These are phyloP conservation scores for Phanerodontia chrysosporium DNA, from an alignment of 768 basidiomycete species.

Conservation along the genomic window DNA sequence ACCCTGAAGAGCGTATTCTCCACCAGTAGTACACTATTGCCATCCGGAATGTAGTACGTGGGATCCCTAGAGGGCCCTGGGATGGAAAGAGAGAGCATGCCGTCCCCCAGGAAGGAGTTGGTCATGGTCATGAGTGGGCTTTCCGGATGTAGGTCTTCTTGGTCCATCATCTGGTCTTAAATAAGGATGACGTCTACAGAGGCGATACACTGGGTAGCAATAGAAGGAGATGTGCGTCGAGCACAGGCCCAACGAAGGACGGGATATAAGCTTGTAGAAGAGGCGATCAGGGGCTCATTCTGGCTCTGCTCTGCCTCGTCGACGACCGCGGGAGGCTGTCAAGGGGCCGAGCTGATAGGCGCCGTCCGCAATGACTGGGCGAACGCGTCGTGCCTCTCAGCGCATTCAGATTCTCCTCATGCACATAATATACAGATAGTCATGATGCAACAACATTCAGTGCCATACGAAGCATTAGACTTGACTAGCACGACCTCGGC, in stretches of 20 bases:
- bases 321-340: not conserved
- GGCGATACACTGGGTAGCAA: not conserved
- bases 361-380: not conserved
- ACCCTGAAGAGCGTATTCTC: conserved; percentile 69
- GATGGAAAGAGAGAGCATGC: conserved; percentile 28
- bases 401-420: too few species aligned
- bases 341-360: not conserved
- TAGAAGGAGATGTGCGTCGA: not conserved
- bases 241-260: not conserved
- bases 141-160: conserved; percentile 21
- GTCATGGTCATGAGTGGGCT: conserved; percentile 30
- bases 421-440: not conserved
- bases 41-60: conserved; percentile 60
- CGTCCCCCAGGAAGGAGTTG: conserved; percentile 26
- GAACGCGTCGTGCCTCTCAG: too few species aligned
- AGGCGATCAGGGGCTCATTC: not conserved
- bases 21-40: conserved; percentile 62
- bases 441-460: too few species aligned
- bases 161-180: conserved; percentile 17
- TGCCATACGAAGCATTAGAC: too few species aligned
- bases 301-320: not conserved
- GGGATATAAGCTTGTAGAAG: not conserved
- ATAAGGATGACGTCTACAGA: not conserved
- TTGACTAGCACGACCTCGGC: too few species aligned
- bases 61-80: conserved; percentile 26